Conservation (phyloP, 441 rosid genomes). For the Pelargonium fulgidum region DNA sequence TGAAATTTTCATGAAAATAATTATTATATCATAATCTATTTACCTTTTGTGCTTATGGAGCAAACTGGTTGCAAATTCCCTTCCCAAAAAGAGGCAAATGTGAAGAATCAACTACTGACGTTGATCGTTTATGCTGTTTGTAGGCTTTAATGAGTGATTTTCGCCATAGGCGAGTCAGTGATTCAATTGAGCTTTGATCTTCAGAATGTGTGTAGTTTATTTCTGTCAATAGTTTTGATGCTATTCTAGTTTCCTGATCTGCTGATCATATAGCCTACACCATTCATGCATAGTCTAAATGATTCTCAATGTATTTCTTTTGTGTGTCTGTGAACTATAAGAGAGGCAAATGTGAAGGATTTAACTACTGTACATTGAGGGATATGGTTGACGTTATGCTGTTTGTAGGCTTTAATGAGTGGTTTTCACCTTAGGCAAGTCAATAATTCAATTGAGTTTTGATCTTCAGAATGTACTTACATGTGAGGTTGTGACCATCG, state of each 20-base stretch:
- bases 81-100: too few species aligned
- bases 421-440: neutral
- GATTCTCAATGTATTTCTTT: neutral
- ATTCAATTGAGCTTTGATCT: neutral
- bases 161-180: neutral
- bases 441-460: neutral
- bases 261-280: too few species aligned
- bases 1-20: too few species aligned
- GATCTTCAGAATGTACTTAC: neutral
- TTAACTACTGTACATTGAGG: too few species aligned
- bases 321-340: neutral
- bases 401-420: neutral
- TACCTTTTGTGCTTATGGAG: too few species aligned
- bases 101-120: too few species aligned
- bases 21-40: too few species aligned
- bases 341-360: too few species aligned
- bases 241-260: neutral
- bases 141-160: neutral
- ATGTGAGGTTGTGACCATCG: neutral
- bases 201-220: neutral
- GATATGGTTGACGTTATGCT: neutral
- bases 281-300: too few species aligned
- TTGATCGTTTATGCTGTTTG: neutral
- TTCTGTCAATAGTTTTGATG: neutral
- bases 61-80: too few species aligned